A percentile compares a stretch with the other conserved stretches of the same genome.
These are phyloP conservation scores for Cardamine chenopodiifolia DNA, from an alignment of 345 rosid species.

Conservation along the genomic window DNA sequence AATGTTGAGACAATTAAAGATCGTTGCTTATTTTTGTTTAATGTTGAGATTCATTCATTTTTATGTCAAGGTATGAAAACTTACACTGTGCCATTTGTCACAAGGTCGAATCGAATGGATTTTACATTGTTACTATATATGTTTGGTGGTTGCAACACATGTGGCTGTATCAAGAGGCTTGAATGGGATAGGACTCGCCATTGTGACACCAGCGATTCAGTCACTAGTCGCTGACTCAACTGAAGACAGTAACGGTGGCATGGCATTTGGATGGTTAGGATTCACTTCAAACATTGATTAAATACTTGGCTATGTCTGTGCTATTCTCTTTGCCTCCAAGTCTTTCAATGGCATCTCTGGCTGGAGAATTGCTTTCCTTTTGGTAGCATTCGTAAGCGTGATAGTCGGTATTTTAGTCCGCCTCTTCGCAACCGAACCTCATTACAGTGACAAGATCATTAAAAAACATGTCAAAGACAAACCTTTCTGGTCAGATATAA, in stretches of 20 bases:
- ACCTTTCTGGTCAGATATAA: conserved; percentile 49
- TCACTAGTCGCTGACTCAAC: conserved; percentile 82
- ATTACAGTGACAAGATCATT: conserved; percentile 30
- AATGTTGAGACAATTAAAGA: neutral
- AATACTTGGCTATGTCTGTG: conserved; percentile 56
- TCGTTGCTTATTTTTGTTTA: neutral
- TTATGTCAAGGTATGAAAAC: neutral
- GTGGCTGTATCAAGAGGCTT: conserved; percentile 74
- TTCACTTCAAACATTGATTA: conserved; percentile 63
- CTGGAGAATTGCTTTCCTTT: conserved; percentile 76
- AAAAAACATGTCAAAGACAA: conserved; percentile 26
- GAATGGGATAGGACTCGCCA: conserved; percentile 70
- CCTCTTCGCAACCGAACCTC: conserved; percentile 69
- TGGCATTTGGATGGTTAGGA: conserved; percentile 81
- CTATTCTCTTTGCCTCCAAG: conserved; percentile 67
- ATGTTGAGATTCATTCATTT: conserved; percentile 1
- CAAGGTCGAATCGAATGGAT: neutral
- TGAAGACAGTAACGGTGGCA: conserved; percentile 71
- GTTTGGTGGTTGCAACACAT: conserved; percentile 37
- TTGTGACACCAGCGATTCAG: conserved; percentile 61
- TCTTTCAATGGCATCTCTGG: conserved; percentile 71
- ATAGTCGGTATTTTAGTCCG: conserved; percentile 64
- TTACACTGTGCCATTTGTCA: conserved; percentile 6
- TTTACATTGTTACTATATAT: neutral
- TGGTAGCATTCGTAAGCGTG: conserved; percentile 62